Evolutionary conservation across 345 rosid genomes (phyloP), one percentile per base, ranked within the genome.

Genomic region (Sisymbrium irio): DNA sequence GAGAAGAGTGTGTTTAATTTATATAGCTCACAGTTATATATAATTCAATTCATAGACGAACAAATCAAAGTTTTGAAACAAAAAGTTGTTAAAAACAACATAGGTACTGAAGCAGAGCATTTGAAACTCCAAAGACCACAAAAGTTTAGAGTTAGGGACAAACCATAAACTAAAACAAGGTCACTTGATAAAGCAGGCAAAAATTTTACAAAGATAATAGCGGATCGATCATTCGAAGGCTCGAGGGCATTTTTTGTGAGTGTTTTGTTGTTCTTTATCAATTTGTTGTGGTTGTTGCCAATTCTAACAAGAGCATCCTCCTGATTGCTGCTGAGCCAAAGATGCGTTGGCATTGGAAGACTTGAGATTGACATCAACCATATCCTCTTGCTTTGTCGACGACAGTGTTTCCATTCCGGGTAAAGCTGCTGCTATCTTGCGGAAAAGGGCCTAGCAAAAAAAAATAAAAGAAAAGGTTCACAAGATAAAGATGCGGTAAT

Each of bases 321-420:
- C 89, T 0, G 96, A 77, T 66, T 92, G 93, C 65, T 79, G 83
- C 77, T 86, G 96, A 6, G 90, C 74, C 69, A 77, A 82, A 41
- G 90, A 84, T 13, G 88, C 69, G 60, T 87, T 88, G 47, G 92
- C 41, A 67, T 89, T 88, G 62, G 89, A 79, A 19, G 97, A 88
- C 82, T 85, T 89, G 55, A 92, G 96, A 79, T 92, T 92, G 37
- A 92, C 97, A 67, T 92, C 96, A 57, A 92, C 97, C 97, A 89
- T 85, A 67, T 89, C 97, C 76, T 92, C 97, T 77, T 88, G 96
- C 83, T 88, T 89, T 10, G 93, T 86, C 40, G 96, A 89, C 40
- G 96, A 88, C 61, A 92, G 86, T 58, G 97, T 89, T 76, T 92
- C 97, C 96, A 89, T 92, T 64, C 97, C 97, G 0, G 97, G 97